Conservation (phyloP, 768 basidiomycete species). For the Jaapia argillacea region DNA sequence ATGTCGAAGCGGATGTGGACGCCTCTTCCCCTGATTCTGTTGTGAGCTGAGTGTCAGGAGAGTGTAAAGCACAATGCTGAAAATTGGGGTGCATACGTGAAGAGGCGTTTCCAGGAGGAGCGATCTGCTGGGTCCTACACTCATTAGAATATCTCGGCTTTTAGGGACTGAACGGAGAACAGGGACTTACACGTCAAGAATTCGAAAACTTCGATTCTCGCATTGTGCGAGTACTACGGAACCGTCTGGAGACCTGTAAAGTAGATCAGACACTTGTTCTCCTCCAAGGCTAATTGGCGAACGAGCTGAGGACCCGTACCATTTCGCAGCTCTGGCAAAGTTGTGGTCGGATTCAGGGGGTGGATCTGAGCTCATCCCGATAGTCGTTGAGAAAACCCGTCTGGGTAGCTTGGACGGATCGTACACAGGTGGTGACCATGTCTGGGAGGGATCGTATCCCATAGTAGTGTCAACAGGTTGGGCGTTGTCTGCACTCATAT, state of each 20-base stretch:
- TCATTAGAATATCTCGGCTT: not conserved
- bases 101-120: conserved; percentile 2
- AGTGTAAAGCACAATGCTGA: not conserved
- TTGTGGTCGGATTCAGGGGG: conserved; percentile 7
- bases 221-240: conserved; percentile 55
- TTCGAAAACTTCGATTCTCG: conserved; percentile 59
- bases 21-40: not conserved
- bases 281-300: not conserved
- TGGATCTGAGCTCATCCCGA: too few relatives aligned
- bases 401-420: too few relatives aligned
- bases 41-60: not conserved
- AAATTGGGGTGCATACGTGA: not conserved
- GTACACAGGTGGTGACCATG: too few relatives aligned
- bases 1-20: not conserved
- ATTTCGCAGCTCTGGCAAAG: conserved; percentile 19
- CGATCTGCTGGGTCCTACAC: conserved; percentile 2
- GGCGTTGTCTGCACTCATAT: too few relatives aligned
- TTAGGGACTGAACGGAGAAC: not conserved
- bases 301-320: conserved; percentile 11
- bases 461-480: too few relatives aligned
- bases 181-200: conserved; percentile 37
- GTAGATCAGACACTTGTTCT: not conserved
- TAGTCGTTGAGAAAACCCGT: too few relatives aligned
- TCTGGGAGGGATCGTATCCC: too few relatives aligned
- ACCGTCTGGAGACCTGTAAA: conserved; percentile 65